Evolutionary conservation across 2,329 filamentous ascomycete genomes (phyloP).

Genomic region (Paraconiothyrium sp.): DNA sequence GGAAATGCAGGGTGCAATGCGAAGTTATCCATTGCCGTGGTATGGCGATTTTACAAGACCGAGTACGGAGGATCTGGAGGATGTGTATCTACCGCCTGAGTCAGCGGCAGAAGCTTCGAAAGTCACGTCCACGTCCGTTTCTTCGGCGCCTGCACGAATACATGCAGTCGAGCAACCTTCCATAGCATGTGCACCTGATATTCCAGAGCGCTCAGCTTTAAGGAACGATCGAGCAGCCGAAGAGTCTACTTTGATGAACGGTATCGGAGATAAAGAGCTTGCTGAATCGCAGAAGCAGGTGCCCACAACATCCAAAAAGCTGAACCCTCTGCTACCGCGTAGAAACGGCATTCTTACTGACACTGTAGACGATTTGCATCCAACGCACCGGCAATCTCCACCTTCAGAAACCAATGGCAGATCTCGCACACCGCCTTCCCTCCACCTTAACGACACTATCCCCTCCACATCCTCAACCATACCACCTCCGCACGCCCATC

Average conservation of each 20-base stretch:
- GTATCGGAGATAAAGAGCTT: no score
- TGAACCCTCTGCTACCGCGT: background rate
- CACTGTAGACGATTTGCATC: background rate
- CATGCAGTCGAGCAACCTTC: background rate
- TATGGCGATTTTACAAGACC: background rate
- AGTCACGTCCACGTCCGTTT: background rate
- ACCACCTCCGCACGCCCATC: slow-evolving; percentile 13
- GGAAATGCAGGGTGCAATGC: background rate
- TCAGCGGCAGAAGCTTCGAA: background rate
- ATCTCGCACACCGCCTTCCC: background rate
- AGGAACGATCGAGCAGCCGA: background rate
- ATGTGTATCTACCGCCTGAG: background rate
- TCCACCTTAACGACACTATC: background rate
- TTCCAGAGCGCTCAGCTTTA: background rate
- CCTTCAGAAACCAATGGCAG: background rate
- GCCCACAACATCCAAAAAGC: background rate
- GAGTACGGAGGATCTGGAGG: background rate
- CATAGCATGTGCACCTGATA: background rate
- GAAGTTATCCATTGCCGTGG: background rate
- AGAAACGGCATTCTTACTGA: background rate
- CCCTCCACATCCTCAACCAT: slow-evolving; percentile 10
- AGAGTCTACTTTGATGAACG: background rate
- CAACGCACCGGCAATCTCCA: background rate
- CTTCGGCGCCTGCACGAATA: background rate
- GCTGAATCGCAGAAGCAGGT: background rate